Evolutionary conservation across 495 filamentous ascomycete genomes (phyloP).

Genomic region (Penicillium parvum): DNA sequence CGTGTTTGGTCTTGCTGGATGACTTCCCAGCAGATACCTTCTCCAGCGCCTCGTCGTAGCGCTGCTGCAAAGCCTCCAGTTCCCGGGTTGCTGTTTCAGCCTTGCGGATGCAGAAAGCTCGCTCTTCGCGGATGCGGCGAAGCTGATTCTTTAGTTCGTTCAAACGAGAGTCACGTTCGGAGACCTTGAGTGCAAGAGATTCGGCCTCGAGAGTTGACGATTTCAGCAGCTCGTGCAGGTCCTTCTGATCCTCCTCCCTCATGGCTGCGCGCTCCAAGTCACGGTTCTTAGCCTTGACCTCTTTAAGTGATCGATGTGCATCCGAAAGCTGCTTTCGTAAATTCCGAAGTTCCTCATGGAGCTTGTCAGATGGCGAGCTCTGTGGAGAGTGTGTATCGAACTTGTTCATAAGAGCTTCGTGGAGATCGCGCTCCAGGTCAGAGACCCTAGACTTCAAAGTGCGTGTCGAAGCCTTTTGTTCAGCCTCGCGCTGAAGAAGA

Average conservation of each 20-base stretch:
- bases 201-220: conserved; percentile 64
- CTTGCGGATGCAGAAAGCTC: conserved; percentile 45
- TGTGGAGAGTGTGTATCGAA: conserved; percentile 42
- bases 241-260: conserved; percentile 56
- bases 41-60: conserved; percentile 51
- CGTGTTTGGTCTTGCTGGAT: conserved; percentile 56
- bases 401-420: conserved; percentile 49
- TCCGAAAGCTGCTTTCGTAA: conserved; percentile 60
- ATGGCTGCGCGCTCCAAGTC: conserved; percentile 44
- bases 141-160: conserved; percentile 54
- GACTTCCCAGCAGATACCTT: conserved; percentile 33
- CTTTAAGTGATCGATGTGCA: conserved; percentile 55
- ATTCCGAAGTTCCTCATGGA: conserved; percentile 58
- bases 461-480: conserved; percentile 52
- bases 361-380: conserved; percentile 50
- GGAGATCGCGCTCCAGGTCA: conserved; percentile 53
- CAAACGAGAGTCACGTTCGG: conserved; percentile 48
- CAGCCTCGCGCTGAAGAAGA: conserved; percentile 57
- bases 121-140: conserved; percentile 56
- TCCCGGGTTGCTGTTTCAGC: conserved; percentile 47
- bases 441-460: conserved; percentile 51
- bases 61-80: conserved; percentile 48
- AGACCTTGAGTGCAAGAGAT: conserved; percentile 55
- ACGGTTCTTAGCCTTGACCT: conserved; percentile 50
- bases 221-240: conserved; percentile 63